Evolutionary conservation across 129 eudicot species (phyloP).

Genomic region (Flaveria sonorensis): DNA sequence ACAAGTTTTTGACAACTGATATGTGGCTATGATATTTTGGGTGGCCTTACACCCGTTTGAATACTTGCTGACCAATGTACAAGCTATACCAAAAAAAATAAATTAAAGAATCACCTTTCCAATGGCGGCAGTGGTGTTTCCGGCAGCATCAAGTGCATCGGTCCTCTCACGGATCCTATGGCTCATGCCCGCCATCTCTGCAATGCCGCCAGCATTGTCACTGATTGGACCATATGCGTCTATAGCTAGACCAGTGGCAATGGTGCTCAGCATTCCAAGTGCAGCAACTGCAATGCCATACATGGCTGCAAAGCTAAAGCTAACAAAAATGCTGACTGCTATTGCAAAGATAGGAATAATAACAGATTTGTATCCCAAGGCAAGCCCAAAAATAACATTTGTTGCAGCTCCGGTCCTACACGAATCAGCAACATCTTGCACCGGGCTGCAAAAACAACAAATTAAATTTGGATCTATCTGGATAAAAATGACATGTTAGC

Average conservation of each 20-base stretch:
- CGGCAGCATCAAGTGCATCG: conserved; percentile 94
- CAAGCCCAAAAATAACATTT: conserved; percentile 86
- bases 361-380: conserved; percentile 91
- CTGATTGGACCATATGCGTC: conserved; percentile 93
- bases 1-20: no score
- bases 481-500: not conserved
- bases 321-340: conserved; percentile 69
- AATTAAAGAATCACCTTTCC: conserved; percentile 53
- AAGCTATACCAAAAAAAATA: not conserved
- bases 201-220: conserved; percentile 94
- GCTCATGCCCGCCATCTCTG: conserved; percentile 98
- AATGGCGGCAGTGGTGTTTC: conserved; percentile 90
- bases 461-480: not conserved
- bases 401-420: conserved; percentile 93
- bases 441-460: conserved; percentile 51
- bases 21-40: not conserved
- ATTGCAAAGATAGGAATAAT: conserved; percentile 87
- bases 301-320: conserved; percentile 88
- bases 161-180: conserved; percentile 85
- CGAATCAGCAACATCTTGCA: conserved; percentile 91
- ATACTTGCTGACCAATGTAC: not conserved
- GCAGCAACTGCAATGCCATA: conserved; percentile 86
- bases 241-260: conserved; percentile 89
- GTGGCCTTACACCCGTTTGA: not conserved
- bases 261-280: conserved; percentile 85